Evolutionary conservation across 768 basidiomycete genomes (phyloP), one percentile per base, ranked within the genome.

Genomic region (Mycena alexandri): DNA sequence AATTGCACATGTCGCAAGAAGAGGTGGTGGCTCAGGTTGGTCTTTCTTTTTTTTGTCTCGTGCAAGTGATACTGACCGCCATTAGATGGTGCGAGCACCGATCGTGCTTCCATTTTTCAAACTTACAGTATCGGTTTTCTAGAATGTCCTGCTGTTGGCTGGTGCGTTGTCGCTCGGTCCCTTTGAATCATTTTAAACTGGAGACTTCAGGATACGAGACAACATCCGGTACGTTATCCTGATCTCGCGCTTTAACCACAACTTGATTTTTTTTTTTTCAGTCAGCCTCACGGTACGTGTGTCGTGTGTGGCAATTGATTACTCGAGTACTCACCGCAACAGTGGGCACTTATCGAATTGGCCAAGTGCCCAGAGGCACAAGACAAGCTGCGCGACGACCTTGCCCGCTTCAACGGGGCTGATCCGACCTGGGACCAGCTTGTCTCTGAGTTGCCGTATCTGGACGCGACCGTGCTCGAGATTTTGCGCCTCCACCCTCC

Each of bases 321-420:
- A 29, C 29, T 29, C 29, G 29, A 38, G 14, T 21, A 42, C 25
- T 51, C 11, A 46, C 16, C 13, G n/a, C 44, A 22, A 14, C 16
- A 33, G 48, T 90, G 88, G 87, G 85, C 87, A 3, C 77, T 90
- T 0, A 85, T 89, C 36, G 89, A 89, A 71, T 83, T 90, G 1
- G 79, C 80, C 9, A 79, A 76, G 41, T 75, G 85, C 50, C 81
- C 76, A 0, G 79, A 83, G 29, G 77, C 80, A 16, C 89, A 90
- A 73, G 69, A 75, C 11, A 84, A 80, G 51, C 75, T 90, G 13
- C 83, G 87, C 47, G 75, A 82, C 11, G 88, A 90, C 60, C 77
- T 90, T 11, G 69, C 77, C 6, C 72, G 77, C 21, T 83, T 84
- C 54, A 75, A 80, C 1, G 76, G 72, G 19, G 63, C 65, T 7